phyloP scores from a whole-genome alignment of 352 stramenopile species.

The Phytophthora citricola region DNA sequence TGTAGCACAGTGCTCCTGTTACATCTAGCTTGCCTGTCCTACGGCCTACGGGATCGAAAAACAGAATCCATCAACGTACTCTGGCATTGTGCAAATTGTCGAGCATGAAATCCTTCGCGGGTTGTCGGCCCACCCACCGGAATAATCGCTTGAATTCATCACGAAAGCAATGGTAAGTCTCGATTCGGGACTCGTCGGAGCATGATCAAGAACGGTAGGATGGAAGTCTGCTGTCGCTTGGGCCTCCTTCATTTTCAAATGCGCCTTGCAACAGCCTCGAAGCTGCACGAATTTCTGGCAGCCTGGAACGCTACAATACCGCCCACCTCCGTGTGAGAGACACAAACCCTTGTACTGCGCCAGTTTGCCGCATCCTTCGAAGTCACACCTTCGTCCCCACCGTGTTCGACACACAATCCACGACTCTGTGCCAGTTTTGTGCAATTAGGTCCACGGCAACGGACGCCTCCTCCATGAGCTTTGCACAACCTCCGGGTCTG shows the following conservation, averaged over 20 bases:
- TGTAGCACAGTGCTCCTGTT: too few species aligned
- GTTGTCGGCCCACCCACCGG: too few species aligned
- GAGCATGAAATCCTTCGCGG: too few species aligned
- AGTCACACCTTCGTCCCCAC: conserved; percentile 64
- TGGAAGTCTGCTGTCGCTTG: not conserved
- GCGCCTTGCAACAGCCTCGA: conserved; percentile 71
- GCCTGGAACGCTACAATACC: conserved; percentile 53
- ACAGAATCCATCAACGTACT: too few species aligned
- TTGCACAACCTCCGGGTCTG: conserved; percentile 76
- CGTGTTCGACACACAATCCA: conserved; percentile 72
- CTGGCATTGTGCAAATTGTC: too few species aligned
- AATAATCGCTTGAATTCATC: not conserved
- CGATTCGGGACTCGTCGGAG: not conserved
- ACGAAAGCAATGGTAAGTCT: not conserved
- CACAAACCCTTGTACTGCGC: conserved; percentile 72
- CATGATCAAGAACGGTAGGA: not conserved
- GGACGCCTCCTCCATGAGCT: conserved; percentile 77
- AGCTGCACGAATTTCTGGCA: conserved; percentile 81
- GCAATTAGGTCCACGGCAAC: conserved; percentile 63
- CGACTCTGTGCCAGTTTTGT: conserved; percentile 70
- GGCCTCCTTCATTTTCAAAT: conserved; percentile 44
- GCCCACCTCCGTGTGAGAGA: conserved; percentile 69
- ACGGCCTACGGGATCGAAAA: too few species aligned
- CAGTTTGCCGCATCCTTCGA: conserved; percentile 61
- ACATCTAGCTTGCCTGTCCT: too few species aligned